These are phyloP conservation scores for Zymoseptoria ardabiliae DNA, from an alignment of 2,329 filamentous ascomycete species.

Conservation along the genomic window DNA sequence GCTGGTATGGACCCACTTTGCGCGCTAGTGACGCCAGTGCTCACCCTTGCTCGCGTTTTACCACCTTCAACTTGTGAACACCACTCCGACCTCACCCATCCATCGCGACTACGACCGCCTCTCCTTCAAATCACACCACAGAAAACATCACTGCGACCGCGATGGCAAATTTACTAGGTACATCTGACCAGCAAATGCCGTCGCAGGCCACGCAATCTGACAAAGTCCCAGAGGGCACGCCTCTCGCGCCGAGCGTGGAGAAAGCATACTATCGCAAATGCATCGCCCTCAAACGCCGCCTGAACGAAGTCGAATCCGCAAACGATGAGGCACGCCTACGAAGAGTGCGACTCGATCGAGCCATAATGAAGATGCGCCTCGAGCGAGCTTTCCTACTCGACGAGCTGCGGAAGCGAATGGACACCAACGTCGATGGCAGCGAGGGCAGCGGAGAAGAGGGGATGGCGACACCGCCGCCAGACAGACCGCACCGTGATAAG, in stretches of 20 bases:
- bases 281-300: conserved; percentile 84
- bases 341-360: conserved; percentile 70
- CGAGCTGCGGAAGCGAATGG: conserved; percentile 42
- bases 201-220: background rate
- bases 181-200: background rate
- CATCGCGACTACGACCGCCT: background rate
- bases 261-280: conserved; percentile 95
- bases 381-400: conserved; percentile 60
- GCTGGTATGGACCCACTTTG: background rate
- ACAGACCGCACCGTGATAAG: conserved; percentile 28
- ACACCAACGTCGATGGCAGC: conserved; percentile 39
- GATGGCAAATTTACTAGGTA: background rate
- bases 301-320: conserved; percentile 83
- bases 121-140: background rate
- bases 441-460: conserved; percentile 28
- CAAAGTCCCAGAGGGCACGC: conserved; percentile 11
- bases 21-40: background rate
- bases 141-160: background rate
- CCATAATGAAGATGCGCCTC: conserved; percentile 85
- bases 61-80: background rate
- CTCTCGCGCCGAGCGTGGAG: conserved; percentile 80
- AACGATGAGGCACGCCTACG: conserved; percentile 78
- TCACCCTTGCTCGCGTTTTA: background rate
- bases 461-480: conserved; percentile 24
- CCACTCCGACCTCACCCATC: background rate